phyloP scores from a whole-genome alignment of 805 yeast species.

The Pichia rugopelliculosa region DNA sequence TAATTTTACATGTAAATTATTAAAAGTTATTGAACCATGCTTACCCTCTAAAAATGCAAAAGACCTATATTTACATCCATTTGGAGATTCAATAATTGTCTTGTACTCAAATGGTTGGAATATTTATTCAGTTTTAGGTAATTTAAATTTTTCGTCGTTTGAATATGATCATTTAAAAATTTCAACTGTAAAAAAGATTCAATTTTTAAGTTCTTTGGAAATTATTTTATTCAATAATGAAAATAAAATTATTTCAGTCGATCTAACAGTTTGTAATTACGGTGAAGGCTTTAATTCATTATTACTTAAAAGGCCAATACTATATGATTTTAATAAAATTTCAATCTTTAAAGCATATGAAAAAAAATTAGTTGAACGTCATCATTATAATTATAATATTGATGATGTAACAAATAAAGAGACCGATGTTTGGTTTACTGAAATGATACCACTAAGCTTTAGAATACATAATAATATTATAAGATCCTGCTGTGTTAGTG shows the following conservation, averaged over 20 bases:
- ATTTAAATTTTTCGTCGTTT: slow-evolving; percentile 35
- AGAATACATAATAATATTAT: slow-evolving; percentile 38
- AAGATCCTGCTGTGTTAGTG: slow-evolving; percentile 33
- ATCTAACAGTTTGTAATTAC: slow-evolving; percentile 21
- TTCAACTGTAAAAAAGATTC: slow-evolving; percentile 13
- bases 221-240: slow-evolving; percentile 24
- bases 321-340: slow-evolving; percentile 34
- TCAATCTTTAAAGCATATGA: slow-evolving; percentile 41
- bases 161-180: slow-evolving; percentile 26
- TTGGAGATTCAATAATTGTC: slow-evolving; percentile 24
- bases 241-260: slow-evolving; percentile 25
- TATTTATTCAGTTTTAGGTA: slow-evolving; percentile 40
- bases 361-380: slow-evolving; percentile 33
- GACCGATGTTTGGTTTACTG: slow-evolving; percentile 39
- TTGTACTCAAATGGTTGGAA: slow-evolving; percentile 39
- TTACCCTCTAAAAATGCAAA: slow-evolving; percentile 27
- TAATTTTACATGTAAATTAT: slow-evolving; percentile 22
- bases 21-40: slow-evolving; percentile 30
- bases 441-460: slow-evolving; percentile 39
- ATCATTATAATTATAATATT: slow-evolving; percentile 20
- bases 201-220: slow-evolving; percentile 26
- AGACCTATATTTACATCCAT: slow-evolving; percentile 23
- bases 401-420: slow-evolving; percentile 28
- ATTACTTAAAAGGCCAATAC: slow-evolving; percentile 33
- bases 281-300: slow-evolving; percentile 19